Percentiles rank a stretch among this genome's conserved stretches.
phyloP scores from a whole-genome alignment of 441 rosid genomes.

The Geranium incanum region DNA sequence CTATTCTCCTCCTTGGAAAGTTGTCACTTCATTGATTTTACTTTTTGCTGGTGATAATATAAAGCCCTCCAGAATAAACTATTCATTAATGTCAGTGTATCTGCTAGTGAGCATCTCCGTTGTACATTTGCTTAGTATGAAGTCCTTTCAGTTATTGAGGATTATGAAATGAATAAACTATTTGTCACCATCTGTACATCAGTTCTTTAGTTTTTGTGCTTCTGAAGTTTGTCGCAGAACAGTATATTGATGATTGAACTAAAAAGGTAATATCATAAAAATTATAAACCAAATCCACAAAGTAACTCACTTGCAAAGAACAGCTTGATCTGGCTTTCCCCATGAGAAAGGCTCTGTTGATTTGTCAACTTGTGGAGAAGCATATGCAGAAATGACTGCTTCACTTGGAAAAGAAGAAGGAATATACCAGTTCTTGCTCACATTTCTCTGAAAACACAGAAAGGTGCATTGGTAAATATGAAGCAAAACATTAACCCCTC shows the following conservation, averaged over 20 bases:
- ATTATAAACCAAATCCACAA: constrained; percentile 11
- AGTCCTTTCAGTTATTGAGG: background rate
- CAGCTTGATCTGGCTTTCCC: constrained; percentile 82
- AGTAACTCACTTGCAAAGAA: constrained; percentile 67
- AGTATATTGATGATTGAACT: background rate
- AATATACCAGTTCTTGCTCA: constrained; percentile 97
- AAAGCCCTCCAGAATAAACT: background rate
- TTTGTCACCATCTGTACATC: constrained; percentile 8
- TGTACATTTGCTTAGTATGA: background rate
- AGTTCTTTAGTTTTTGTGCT: background rate
- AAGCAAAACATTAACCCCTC: constrained; percentile 13
- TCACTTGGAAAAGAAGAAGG: constrained; percentile 87
- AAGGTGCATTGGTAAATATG: constrained; percentile 12
- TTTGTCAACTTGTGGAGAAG: constrained; percentile 78
- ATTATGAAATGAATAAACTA: background rate
- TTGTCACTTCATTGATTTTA: background rate
- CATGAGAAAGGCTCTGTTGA: constrained; percentile 85
- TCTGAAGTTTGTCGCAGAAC: background rate
- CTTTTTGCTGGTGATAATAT: background rate
- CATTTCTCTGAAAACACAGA: constrained; percentile 57
- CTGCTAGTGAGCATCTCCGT: background rate
- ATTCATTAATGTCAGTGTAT: background rate
- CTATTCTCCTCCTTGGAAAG: background rate
- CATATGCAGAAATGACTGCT: constrained; percentile 70
- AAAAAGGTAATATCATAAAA: constrained; percentile 10